phyloP scores from a whole-genome alignment of 441 rosid genomes.

The Pelargonium cotyledonis region DNA sequence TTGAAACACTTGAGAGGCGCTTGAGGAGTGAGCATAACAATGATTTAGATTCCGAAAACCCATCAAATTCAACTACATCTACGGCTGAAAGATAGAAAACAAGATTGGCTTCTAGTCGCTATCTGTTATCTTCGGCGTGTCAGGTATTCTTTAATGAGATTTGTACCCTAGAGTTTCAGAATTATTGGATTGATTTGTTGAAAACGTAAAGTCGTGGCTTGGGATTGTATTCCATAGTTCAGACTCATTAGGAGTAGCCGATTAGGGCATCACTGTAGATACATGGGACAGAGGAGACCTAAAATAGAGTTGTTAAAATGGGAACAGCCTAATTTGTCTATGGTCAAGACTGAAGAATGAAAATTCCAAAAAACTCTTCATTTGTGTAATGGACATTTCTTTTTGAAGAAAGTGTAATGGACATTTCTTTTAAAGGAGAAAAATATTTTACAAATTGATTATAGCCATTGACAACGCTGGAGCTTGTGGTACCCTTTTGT shows the following conservation, averaged over 20 bases:
- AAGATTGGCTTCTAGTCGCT: conserved; percentile 13
- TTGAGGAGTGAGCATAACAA: conserved; percentile 36
- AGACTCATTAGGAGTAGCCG: neutral
- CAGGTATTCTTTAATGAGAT: conserved; percentile 27
- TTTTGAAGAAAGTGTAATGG: no score
- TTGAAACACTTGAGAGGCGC: conserved; percentile 59
- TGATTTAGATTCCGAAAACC: conserved; percentile 33
- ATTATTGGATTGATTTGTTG: neutral
- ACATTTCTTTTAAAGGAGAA: no score
- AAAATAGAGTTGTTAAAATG: neutral
- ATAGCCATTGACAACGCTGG: no score
- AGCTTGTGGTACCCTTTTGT: no score
- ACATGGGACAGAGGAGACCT: neutral
- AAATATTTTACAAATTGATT: no score
- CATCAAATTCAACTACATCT: conserved; percentile 39
- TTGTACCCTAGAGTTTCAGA: neutral
- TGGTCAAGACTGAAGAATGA: no score
- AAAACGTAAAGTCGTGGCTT: neutral
- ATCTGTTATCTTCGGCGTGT: conserved; percentile 8
- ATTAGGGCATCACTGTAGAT: neutral
- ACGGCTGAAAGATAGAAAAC: conserved; percentile 34
- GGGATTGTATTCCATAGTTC: neutral
- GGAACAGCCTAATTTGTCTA: no score
- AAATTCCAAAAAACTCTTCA: no score
- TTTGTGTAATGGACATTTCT: no score